Percentiles rank a stretch among this genome's conserved stretches.
Evolutionary conservation across 306 rosid genomes (phyloP).

Genomic region (Datisca glomerata): DNA sequence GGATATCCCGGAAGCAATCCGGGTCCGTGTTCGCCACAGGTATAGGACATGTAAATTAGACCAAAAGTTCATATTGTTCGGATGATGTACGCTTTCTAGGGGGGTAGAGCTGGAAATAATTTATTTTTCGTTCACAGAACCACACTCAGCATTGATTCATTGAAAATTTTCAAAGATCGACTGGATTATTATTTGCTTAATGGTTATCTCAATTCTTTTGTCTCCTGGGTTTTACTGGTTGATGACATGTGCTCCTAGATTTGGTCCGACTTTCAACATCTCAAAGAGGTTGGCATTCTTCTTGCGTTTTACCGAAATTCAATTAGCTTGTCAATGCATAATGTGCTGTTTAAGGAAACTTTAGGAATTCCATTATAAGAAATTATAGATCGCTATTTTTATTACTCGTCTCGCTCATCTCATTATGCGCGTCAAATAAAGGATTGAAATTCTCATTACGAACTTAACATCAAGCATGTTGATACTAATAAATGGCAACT

Average conservation of each 20-base stretch:
- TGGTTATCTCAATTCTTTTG: conserved; percentile 56
- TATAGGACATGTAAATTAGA: conserved; percentile 43
- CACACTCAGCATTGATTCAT: conserved; percentile 46
- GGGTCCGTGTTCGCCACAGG: conserved; percentile 30
- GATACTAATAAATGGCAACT: too few species aligned
- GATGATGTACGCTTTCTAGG: conserved; percentile 51
- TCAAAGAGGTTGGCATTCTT: conserved; percentile 36
- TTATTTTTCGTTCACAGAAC: conserved; percentile 45
- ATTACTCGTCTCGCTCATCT: too few species aligned
- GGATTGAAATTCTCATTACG: too few species aligned
- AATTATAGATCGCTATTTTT: too few species aligned
- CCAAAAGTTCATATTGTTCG: conserved; percentile 28
- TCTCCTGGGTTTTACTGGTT: conserved; percentile 29
- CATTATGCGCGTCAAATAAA: too few species aligned
- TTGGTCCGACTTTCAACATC: conserved; percentile 21
- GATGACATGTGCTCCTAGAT: conserved; percentile 29
- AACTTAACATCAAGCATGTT: too few species aligned
- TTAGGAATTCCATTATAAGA: too few species aligned
- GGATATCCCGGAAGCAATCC: conserved; percentile 34
- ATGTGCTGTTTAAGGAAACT: too few species aligned
- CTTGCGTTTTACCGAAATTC: conserved; percentile 2
- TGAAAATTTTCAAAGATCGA: conserved; percentile 22
- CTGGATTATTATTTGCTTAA: conserved; percentile 30
- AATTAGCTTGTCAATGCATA: background rate
- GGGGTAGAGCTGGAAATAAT: conserved; percentile 48